These are phyloP conservation scores for Picochlorum sp. DNA, from an alignment of 139 green algal genomes.

Conservation along the genomic window DNA sequence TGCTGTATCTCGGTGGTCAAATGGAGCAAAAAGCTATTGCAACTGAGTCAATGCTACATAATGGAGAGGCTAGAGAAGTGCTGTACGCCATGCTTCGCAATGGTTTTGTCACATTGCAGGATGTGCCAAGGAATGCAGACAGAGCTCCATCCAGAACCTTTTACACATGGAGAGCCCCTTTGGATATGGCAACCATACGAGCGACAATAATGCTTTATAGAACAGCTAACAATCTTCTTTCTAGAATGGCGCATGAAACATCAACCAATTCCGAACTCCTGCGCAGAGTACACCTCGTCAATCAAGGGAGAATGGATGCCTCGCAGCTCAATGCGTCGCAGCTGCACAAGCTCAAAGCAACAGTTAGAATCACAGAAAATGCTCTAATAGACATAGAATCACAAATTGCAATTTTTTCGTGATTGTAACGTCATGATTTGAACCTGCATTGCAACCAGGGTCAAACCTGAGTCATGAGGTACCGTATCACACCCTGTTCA, in stretches of 20 bases:
- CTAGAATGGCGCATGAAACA: slow-evolving; percentile 48
- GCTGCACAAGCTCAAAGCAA: neutral
- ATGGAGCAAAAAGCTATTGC: slow-evolving; percentile 83
- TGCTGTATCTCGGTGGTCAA: slow-evolving; percentile 52
- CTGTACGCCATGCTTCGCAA: slow-evolving; percentile 76
- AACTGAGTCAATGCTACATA: slow-evolving; percentile 53
- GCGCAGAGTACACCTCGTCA: slow-evolving; percentile 3
- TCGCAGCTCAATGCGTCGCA: slow-evolving; percentile 1
- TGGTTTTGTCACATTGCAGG: slow-evolving; percentile 52
- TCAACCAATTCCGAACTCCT: neutral
- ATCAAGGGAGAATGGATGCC: slow-evolving; percentile 2
- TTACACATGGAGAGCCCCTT: slow-evolving; percentile 66
- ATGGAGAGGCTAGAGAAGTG: slow-evolving; percentile 61
- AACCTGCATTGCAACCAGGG: neutral
- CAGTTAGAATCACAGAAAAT: neutral
- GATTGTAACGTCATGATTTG: neutral
- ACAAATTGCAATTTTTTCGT: slow-evolving; percentile 9
- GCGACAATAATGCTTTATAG: slow-evolving; percentile 49
- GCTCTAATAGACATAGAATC: slow-evolving; percentile 7
- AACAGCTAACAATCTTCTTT: slow-evolving; percentile 51
- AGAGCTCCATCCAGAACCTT: slow-evolving; percentile 69
- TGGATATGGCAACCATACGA: slow-evolving; percentile 8
- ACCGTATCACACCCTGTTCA: no score
- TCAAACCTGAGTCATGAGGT: neutral
- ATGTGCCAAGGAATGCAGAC: slow-evolving; percentile 70